These are phyloP conservation scores for Aspergillus ellipticus DNA, from an alignment of 495 filamentous ascomycete genomes.

Conservation along the genomic window DNA sequence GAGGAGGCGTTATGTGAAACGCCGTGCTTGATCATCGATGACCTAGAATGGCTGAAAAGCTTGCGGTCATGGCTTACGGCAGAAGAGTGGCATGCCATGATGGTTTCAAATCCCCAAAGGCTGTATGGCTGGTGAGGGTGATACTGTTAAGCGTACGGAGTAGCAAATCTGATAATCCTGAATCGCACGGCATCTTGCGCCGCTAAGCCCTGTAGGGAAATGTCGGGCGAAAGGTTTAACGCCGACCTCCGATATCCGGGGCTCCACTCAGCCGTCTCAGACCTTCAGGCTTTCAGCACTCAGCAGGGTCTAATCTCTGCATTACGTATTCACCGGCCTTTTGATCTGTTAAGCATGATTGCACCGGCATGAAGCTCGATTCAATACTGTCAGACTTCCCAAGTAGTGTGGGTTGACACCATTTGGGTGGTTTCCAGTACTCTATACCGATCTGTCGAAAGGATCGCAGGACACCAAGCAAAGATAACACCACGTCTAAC, in stretches of 20 bases:
- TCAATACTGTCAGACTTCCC: too few species aligned
- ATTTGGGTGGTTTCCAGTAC: too few species aligned
- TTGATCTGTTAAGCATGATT: too few species aligned
- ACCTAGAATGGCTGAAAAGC: constrained; percentile 23
- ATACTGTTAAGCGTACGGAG: not conserved
- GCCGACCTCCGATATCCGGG: not conserved
- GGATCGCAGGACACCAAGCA: too few species aligned
- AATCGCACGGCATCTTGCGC: not conserved
- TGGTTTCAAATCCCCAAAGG: constrained; percentile 18
- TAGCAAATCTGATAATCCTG: too few species aligned
- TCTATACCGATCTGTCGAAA: too few species aligned
- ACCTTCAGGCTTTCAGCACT: too few species aligned
- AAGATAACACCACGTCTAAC: too few species aligned
- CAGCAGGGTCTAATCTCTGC: too few species aligned
- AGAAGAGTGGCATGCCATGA: constrained; percentile 20
- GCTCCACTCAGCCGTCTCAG: not conserved
- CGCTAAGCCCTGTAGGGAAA: not conserved
- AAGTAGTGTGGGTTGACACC: too few species aligned
- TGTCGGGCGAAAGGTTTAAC: not conserved
- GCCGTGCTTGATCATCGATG: constrained; percentile 20
- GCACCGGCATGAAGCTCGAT: too few species aligned
- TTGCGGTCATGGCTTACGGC: constrained; percentile 21
- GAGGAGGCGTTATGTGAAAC: constrained; percentile 21
- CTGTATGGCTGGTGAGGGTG: constrained; percentile 19
- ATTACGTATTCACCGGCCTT: too few species aligned